Percentiles rank a stretch among this genome's conserved stretches.
Evolutionary conservation across 208 protist genomes (phyloP).

Genomic region (Trypanosoma theileri): DNA sequence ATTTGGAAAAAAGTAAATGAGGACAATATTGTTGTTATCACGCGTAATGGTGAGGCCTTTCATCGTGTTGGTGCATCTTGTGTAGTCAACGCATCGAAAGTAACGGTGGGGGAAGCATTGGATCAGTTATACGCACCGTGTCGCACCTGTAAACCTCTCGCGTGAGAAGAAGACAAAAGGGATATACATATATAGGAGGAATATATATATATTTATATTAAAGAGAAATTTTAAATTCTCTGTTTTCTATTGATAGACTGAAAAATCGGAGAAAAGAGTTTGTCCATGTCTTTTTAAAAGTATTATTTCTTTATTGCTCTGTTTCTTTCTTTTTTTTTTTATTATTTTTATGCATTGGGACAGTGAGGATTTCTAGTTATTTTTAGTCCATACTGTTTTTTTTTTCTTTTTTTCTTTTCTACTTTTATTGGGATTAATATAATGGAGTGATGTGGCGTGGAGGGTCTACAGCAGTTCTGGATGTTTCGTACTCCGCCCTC

Average conservation of each 20-base stretch:
- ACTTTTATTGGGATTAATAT: too few species aligned
- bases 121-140: conserved; percentile 46
- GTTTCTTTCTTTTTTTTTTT: conserved; percentile 25
- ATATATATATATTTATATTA: conserved; percentile 1
- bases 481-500: too few species aligned
- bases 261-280: neutral
- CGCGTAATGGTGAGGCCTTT: conserved; percentile 49
- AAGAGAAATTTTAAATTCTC: neutral
- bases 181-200: conserved; percentile 1
- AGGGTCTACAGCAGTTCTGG: too few species aligned
- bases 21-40: conserved; percentile 34
- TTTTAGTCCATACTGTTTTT: neutral
- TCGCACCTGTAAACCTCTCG: conserved; percentile 37
- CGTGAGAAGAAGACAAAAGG: neutral
- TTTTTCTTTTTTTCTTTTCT: too few species aligned
- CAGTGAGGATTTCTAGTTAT: conserved; percentile 11
- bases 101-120: conserved; percentile 32
- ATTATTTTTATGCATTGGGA: conserved; percentile 8
- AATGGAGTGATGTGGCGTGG: too few species aligned
- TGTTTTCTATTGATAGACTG: neutral
- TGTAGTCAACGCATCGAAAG: conserved; percentile 21
- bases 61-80: conserved; percentile 35
- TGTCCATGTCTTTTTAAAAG: neutral
- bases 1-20: conserved; percentile 49
- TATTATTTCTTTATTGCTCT: neutral